phyloP scores from a whole-genome alignment of 148 eudicot genomes.

The Rhododendron simsii region DNA sequence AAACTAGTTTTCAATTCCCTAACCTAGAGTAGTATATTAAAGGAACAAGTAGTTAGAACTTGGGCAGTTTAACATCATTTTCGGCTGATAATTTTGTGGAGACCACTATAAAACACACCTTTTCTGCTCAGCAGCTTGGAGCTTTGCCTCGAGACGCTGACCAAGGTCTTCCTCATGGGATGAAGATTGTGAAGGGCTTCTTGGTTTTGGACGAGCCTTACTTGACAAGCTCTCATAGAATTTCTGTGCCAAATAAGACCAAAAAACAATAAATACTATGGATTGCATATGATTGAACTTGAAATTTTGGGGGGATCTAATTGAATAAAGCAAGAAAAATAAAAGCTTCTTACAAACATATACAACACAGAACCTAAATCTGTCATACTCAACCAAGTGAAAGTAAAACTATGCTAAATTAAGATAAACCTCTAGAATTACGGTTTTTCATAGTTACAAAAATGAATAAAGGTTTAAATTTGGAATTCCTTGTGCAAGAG shows the following conservation, averaged over 20 bases:
- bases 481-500: not conserved
- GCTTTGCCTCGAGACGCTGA: constrained; percentile 88
- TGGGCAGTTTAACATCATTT: not conserved
- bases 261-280: not conserved
- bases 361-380: not conserved
- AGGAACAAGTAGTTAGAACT: not conserved
- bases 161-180: constrained; percentile 65
- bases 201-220: constrained; percentile 78
- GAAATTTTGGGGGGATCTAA: not conserved
- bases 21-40: not conserved
- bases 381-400: not conserved
- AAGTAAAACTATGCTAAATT: not conserved
- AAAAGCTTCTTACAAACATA: not conserved
- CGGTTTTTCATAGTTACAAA: not conserved
- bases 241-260: constrained; percentile 39
- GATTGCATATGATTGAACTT: not conserved
- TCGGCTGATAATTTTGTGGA: not conserved
- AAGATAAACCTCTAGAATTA: not conserved
- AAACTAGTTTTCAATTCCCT: not conserved
- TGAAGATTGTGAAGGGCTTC: constrained; percentile 66
- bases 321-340: not conserved
- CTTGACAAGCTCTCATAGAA: constrained; percentile 70
- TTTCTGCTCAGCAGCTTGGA: constrained; percentile 96
- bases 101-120: constrained; percentile 35
- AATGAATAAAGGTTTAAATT: not conserved